Conservation (phyloP, 805 yeast species). For the Wickerhamiella domercqiae region DNA sequence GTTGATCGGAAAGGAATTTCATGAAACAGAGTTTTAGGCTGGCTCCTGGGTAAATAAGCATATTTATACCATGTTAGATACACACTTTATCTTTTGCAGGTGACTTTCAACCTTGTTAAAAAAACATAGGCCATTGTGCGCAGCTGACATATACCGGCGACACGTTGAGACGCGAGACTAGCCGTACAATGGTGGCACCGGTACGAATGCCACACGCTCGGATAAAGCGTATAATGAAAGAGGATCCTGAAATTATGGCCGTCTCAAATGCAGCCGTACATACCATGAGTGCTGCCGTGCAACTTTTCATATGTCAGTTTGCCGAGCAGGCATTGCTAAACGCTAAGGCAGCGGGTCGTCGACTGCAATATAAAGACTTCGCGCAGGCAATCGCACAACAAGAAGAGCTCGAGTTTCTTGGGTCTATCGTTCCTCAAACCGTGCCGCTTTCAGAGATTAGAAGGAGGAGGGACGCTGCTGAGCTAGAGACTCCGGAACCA, state of each 20-base stretch:
- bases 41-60: too few species aligned
- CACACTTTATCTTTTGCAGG: too few species aligned
- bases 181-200: slow-evolving; percentile 10
- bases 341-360: slow-evolving; percentile 51
- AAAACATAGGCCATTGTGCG: too few species aligned
- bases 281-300: slow-evolving; percentile 64
- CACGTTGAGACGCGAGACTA: too few species aligned
- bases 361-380: slow-evolving; percentile 55
- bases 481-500: slow-evolving; percentile 4
- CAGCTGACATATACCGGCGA: too few species aligned
- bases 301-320: slow-evolving; percentile 51
- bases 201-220: slow-evolving; percentile 43
- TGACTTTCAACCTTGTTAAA: too few species aligned
- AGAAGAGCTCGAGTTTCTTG: slow-evolving; percentile 47
- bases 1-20: too few species aligned
- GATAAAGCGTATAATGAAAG: slow-evolving; percentile 54
- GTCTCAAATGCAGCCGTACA: slow-evolving; percentile 61
- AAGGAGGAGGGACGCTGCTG: slow-evolving; percentile 8
- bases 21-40: too few species aligned
- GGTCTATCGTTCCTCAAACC: slow-evolving; percentile 44
- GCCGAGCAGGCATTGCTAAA: slow-evolving; percentile 54
- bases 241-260: slow-evolving; percentile 57
- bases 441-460: slow-evolving; percentile 15
- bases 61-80: too few species aligned
- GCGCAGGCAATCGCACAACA: slow-evolving; percentile 44